These are phyloP conservation scores for Melastoma malabathricum DNA, from an alignment of 345 rosid genomes.

Conservation along the genomic window DNA sequence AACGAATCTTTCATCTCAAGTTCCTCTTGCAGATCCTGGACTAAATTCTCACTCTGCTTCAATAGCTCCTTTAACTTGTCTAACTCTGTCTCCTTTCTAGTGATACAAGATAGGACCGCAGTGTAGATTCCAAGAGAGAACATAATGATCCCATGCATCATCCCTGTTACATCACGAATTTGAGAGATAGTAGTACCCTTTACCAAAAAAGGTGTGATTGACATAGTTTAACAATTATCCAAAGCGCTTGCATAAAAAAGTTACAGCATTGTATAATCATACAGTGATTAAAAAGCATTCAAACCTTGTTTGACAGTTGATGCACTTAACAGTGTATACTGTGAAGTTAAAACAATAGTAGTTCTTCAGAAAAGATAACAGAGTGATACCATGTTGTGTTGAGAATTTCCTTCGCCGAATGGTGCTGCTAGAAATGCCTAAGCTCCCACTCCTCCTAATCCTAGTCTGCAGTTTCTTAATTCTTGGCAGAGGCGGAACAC, in stretches of 20 bases:
- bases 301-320: too few relatives aligned
- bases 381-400: conserved; percentile 21
- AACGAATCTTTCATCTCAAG: conserved; percentile 53
- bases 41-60: conserved; percentile 55
- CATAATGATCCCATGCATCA: conserved; percentile 21
- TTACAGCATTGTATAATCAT: too few relatives aligned
- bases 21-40: conserved; percentile 68
- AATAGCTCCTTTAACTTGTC: conserved; percentile 32
- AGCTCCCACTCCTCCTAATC: conserved; percentile 22
- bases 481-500: conserved; percentile 41
- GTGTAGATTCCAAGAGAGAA: conserved; percentile 60
- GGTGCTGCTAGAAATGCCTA: conserved; percentile 14
- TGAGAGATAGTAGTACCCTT: conserved; percentile 1
- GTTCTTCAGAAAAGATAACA: not conserved
- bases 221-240: too few relatives aligned
- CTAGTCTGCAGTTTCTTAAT: conserved; percentile 25
- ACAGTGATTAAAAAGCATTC: too few relatives aligned
- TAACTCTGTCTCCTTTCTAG: conserved; percentile 31
- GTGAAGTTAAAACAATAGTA: too few relatives aligned
- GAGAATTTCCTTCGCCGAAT: conserved; percentile 10
- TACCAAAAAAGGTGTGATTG: too few relatives aligned
- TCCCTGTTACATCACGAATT: conserved; percentile 23
- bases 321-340: too few relatives aligned
- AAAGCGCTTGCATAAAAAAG: too few relatives aligned
- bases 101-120: conserved; percentile 43